Evolutionary conservation across 2,329 filamentous ascomycete genomes (phyloP).

Genomic region (Sclerotinia sclerotiorum): DNA sequence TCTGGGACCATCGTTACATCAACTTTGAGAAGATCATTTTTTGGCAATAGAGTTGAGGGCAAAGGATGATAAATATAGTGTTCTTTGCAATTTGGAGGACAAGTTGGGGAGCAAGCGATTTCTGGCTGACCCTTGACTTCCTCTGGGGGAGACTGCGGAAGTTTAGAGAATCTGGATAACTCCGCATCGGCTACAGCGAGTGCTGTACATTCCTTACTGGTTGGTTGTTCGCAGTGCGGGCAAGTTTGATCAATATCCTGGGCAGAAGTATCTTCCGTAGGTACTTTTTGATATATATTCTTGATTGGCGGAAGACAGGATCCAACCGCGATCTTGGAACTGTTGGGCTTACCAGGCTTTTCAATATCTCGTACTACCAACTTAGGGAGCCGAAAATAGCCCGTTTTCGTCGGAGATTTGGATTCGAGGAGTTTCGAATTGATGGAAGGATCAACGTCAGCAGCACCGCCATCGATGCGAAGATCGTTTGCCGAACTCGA

Average conservation of each 20-base stretch:
- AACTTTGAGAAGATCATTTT: not conserved
- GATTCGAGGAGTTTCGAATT: conserved; percentile 1
- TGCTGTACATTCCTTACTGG: not conserved
- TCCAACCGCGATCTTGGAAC: not conserved
- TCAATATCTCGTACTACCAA: conserved; percentile 33
- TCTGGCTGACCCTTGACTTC: conserved; percentile 8
- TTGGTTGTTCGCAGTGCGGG: conserved; percentile 11
- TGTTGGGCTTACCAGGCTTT: conserved; percentile 15
- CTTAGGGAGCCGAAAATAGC: conserved; percentile 30
- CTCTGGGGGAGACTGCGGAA: conserved; percentile 21
- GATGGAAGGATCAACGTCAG: conserved; percentile 1
- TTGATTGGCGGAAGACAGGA: conserved; percentile 17
- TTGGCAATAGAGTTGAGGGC: not conserved
- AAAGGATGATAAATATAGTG: conserved; percentile 18
- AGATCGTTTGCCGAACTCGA: conserved; percentile 29
- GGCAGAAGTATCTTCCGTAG: conserved; percentile 30
- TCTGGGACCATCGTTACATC: conserved; percentile 5
- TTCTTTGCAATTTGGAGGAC: conserved; percentile 21
- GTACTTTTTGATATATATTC: conserved; percentile 20
- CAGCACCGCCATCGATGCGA: conserved; percentile 4
- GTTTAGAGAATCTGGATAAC: conserved; percentile 16
- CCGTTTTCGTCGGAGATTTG: conserved; percentile 25
- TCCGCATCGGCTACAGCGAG: not conserved
- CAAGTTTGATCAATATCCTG: conserved; percentile 29
- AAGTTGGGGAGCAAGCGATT: conserved; percentile 18